Evolutionary conservation across 1,284 basidiomycete species (phyloP).

Genomic region (Schizopora paradoxa): DNA sequence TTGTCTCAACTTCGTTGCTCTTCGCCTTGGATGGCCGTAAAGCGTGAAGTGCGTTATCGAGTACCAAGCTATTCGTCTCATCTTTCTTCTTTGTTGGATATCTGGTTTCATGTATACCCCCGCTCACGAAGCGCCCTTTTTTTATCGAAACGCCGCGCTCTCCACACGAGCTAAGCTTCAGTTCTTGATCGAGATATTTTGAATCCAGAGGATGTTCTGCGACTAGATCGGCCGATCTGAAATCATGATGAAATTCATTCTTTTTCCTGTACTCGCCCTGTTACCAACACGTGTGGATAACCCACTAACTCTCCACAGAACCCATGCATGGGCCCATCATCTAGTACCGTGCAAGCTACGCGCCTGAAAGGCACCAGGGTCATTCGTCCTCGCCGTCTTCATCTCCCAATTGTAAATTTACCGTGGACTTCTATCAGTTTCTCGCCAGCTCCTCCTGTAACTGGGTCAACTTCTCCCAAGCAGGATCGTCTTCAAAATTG

Average conservation of each 20-base stretch:
- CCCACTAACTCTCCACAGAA: not conserved
- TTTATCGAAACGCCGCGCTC: not conserved
- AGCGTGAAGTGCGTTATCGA: not conserved
- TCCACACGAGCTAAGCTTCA: not conserved
- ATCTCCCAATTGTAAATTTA: not conserved
- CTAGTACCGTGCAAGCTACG: constrained; percentile 1
- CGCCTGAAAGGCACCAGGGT: not conserved
- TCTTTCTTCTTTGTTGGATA: not conserved
- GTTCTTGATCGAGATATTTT: too few species aligned
- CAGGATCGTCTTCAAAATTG: constrained; percentile 78
- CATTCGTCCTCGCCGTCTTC: too few species aligned
- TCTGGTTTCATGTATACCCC: not conserved
- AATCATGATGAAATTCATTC: constrained; percentile 8
- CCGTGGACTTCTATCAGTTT: not conserved
- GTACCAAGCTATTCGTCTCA: not conserved
- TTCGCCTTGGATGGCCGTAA: constrained; percentile 9
- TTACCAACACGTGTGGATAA: not conserved
- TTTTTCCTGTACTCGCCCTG: constrained; percentile 4
- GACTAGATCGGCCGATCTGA: constrained; percentile 7
- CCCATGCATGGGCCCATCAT: too few species aligned
- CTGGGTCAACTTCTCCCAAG: constrained; percentile 68
- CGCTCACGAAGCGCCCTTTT: not conserved
- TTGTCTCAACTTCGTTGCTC: constrained; percentile 15
- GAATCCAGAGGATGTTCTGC: not conserved
- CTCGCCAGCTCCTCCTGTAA: constrained; percentile 49